Conservation (phyloP, 345 rosid genomes). For the Hirschfeldia incana region DNA sequence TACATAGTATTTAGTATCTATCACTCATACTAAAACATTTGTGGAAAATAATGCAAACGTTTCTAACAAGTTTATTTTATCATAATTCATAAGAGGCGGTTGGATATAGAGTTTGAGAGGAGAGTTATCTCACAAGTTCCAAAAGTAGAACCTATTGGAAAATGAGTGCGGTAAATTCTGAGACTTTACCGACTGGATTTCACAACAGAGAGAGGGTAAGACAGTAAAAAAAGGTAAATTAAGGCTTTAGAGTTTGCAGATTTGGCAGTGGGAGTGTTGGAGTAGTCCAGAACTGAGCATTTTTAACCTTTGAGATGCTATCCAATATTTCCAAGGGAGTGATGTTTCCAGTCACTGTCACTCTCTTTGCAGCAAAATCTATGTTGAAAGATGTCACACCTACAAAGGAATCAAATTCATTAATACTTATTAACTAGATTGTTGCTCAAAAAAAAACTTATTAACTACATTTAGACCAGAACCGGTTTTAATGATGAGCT, state of each 20-base stretch:
- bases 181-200: neutral
- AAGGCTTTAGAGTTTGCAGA: neutral
- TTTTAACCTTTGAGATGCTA: constrained; percentile 65
- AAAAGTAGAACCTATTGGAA: neutral
- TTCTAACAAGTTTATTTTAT: neutral
- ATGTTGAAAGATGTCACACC: constrained; percentile 66
- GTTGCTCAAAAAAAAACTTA: neutral
- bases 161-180: neutral
- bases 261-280: constrained; percentile 32
- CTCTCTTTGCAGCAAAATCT: constrained; percentile 66
- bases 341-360: constrained; percentile 56
- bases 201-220: neutral
- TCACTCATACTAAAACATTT: constrained; percentile 6
- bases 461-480: neutral
- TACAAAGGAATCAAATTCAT: constrained; percentile 23
- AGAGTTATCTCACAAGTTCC: neutral
- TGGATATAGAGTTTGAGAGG: neutral
- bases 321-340: constrained; percentile 52
- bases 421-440: neutral
- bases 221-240: neutral
- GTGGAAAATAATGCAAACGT: neutral
- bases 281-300: constrained; percentile 58
- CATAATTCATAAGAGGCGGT: neutral
- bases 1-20: neutral
- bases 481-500: neutral